These are phyloP conservation scores for Musa beccarii DNA, from an alignment of 176 grass and related monocot genomes.

Conservation along the genomic window DNA sequence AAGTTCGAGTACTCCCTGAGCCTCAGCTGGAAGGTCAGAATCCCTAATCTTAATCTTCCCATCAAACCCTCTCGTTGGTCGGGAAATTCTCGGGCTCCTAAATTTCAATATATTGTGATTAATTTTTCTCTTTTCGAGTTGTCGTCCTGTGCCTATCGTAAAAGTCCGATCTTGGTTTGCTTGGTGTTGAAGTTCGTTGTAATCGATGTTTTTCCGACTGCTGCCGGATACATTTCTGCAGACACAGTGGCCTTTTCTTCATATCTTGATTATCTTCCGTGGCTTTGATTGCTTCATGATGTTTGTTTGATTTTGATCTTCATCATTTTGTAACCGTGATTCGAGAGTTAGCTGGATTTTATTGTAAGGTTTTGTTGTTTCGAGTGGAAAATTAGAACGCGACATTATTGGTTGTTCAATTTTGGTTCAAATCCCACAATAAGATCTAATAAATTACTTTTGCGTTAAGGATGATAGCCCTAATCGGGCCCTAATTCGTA, in stretches of 20 bases:
- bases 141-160: neutral
- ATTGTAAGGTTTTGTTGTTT: no score
- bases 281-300: no score
- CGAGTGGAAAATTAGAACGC: no score
- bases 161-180: neutral
- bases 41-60: neutral
- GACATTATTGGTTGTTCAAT: no score
- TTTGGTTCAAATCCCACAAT: no score
- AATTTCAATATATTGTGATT: no score
- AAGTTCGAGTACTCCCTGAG: slow-evolving; percentile 84
- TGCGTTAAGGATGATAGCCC: no score
- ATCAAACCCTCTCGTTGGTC: neutral
- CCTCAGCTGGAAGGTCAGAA: slow-evolving; percentile 58
- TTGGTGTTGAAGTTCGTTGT: neutral
- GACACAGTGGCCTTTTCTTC: neutral
- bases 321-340: no score
- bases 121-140: neutral
- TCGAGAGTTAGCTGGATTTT: no score
- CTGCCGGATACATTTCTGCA: neutral
- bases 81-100: neutral
- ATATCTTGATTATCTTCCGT: neutral
- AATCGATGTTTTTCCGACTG: neutral
- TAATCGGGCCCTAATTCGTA: no score
- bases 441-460: no score
- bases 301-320: no score